Percentiles rank a stretch among this genome's conserved stretches.
phyloP scores from a whole-genome alignment of 441 rosid genomes.

The Jatropha multifida region DNA sequence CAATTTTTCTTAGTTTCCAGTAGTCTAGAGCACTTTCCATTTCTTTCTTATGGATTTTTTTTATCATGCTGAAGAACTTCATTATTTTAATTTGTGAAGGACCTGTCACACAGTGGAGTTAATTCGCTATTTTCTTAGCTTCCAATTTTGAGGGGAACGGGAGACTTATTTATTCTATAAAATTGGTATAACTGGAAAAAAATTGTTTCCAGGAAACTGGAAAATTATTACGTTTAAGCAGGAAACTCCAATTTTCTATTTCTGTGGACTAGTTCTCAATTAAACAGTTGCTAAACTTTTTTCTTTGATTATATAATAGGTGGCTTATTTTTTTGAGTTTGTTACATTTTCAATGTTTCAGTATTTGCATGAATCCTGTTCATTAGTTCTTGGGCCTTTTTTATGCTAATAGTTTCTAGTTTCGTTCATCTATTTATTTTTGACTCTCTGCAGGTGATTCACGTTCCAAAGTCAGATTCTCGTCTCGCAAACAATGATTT shows the following conservation, averaged over 20 bases:
- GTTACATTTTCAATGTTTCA: not conserved
- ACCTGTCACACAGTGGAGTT: too few relatives aligned
- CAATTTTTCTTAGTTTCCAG: constrained; percentile 9
- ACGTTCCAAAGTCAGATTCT: constrained; percentile 93
- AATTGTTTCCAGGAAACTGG: too few relatives aligned
- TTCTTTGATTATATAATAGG: not conserved
- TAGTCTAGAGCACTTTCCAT: not conserved
- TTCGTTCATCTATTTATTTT: constrained; percentile 17
- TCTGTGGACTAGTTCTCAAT: not conserved
- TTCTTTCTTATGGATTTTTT: not conserved
- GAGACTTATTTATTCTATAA: not conserved
- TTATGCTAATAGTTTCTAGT: not conserved
- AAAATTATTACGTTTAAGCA: not conserved
- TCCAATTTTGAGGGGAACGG: not conserved
- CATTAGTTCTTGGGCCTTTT: not conserved
- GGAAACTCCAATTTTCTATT: not conserved
- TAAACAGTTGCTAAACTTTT: not conserved
- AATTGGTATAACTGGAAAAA: too few relatives aligned
- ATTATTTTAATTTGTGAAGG: too few relatives aligned
- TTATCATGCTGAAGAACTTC: not conserved
- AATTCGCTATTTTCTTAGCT: too few relatives aligned
- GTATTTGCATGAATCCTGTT: not conserved
- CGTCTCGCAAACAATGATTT: constrained; percentile 91
- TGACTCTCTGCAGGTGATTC: constrained; percentile 60
- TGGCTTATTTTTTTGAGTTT: not conserved